A percentile compares a stretch with the other conserved stretches of the same genome.
Conservation (phyloP, 257 asterid genomes). For the Solanum okadae region DNA sequence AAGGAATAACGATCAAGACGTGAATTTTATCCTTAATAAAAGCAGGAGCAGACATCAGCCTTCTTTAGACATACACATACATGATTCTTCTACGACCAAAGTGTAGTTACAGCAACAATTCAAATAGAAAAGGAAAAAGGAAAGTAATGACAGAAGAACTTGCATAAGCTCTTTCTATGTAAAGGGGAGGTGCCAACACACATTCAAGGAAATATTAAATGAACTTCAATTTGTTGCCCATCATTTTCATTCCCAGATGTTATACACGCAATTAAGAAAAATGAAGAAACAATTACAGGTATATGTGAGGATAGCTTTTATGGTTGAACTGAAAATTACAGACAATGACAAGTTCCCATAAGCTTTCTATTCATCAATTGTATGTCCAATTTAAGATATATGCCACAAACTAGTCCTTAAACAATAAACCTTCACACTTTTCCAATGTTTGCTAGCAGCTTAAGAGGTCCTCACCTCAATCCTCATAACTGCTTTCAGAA, state of each 20-base stretch:
- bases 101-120: not conserved
- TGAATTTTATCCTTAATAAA: not conserved
- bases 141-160: not conserved
- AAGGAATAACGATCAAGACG: not conserved
- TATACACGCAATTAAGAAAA: not conserved
- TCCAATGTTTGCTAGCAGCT: not conserved
- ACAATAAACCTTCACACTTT: not conserved
- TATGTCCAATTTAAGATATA: not conserved
- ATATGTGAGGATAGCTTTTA: not conserved
- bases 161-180: not conserved
- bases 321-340: not conserved
- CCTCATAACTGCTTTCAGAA: not conserved
- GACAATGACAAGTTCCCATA: not conserved
- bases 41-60: not conserved
- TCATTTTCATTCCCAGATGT: not conserved
- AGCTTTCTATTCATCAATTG: not conserved
- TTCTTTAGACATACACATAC: not conserved
- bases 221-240: not conserved
- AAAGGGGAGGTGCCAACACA: not conserved
- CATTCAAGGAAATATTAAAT: not conserved
- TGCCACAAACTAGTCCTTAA: not conserved
- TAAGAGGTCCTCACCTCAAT: not conserved
- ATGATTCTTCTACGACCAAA: not conserved
- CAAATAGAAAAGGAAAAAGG: not conserved
- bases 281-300: not conserved